Base-by-base conservation (phyloP, 2,329 filamentous ascomycete genomes). In the Ophiostoma pallidulum region DNA sequence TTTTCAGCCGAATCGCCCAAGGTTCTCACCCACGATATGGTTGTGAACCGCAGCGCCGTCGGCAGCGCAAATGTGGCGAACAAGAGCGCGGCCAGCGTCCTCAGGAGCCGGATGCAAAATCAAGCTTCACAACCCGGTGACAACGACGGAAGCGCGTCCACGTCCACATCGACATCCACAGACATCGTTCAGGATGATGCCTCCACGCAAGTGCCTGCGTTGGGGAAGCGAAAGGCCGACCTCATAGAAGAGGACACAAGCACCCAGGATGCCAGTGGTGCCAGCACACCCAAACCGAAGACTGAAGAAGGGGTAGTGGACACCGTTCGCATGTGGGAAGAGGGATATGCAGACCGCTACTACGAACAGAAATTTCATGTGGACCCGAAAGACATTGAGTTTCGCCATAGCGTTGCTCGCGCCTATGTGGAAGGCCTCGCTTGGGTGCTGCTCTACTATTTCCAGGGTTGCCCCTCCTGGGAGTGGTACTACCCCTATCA, bases 401-500 rank as follows among this genome's bases (percentile, higher is more conserved):
- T 97, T 65, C 85, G 91, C 46, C 84, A 90, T 64, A 78, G 88
- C 60, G 94, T 98, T 48, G 92, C 85, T 31, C 78, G 80, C 46
- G 80, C 86, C n/a, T 98, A 98, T 63, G 89, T 91, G 12, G 89
- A 97, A 69, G 92, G 92, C 31, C 75, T 98, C 9, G 85, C 85
- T 19, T 98, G 94, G 92, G 92, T 98, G 33, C 71, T 98, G 43
- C 73, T 90, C 31, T 98, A 98, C 66, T 98, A 98, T 64, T 95
- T 96, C 65, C 92, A 98, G 65, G 92, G 92, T 22, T 98, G 92
- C 59, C 89, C 92, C 19, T 96, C 89, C 0, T 98, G 94, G 92
- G 94, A 91, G 45, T 98, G 92, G 92, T 98, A 92, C 64, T 98
- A 96, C 61, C 92, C 92, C 0, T 94, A 97, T 60, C 92, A 98